Base-by-base conservation (phyloP, 176 grass and related monocot genomes). In the Phragmites australis region DNA sequence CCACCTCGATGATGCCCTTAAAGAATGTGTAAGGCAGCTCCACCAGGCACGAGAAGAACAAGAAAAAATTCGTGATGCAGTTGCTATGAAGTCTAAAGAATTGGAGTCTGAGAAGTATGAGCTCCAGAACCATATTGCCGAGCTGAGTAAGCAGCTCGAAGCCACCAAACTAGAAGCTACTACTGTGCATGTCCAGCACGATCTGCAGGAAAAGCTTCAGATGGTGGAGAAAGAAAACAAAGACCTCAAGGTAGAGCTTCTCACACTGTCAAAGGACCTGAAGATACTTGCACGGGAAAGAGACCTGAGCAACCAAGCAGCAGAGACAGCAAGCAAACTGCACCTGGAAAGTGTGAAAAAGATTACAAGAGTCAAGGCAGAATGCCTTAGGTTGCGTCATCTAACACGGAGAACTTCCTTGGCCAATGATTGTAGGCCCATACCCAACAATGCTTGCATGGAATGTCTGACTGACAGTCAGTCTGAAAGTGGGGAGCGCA, bases 11-110 rank as follows among this genome's bases (percentile, higher is more conserved):
- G 83, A 75, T 18, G 97, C 97, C 56, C 88, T 99, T 61, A 99
- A 99, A 83, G 93, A 91, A 93, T 99, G 97, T 37, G 93, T 99
- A 73, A 89, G 93, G 77, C 93, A 99, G 77, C 90, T 99, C 65
- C 90, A 87, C 18, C 97, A 96, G 44, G 88, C 82, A 26, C 89
- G 90, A 7, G 90, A 99, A 80, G 90, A 99, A 50, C 85, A 93
- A 53, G 88, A 90, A 56, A 98, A 95, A 78, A 87, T 93, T 31
- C 51, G 50, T 78, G 87, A 88, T 72, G 76, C 71, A 70, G 43
- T 89, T 69, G 77, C 76, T 39, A 86, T 79, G 50, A 95, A 89
- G 64, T 83, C 79, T 68, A 82, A 68, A 44, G 88, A 86, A 47
- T 81, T 81, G 32, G 87, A 91, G 67, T 85, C 62, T 52, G 67